Base-by-base conservation (phyloP, 148 eudicot genomes). In the Amaranthus cruentus region DNA sequence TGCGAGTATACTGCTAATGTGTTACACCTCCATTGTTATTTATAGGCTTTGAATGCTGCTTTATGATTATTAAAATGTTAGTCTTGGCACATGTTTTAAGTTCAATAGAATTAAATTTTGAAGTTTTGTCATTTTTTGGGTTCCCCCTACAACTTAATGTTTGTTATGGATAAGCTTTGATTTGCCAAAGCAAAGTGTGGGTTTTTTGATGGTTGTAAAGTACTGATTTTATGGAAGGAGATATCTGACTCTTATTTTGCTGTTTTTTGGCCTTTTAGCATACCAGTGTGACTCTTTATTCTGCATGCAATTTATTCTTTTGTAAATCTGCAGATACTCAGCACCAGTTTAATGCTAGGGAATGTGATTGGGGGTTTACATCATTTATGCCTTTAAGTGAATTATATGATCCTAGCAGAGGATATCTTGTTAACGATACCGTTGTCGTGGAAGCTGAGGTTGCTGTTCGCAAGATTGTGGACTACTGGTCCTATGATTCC, bases 301-400 rank as follows among this genome's bases (percentile, higher is more conserved):
- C 58, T 71, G 47, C 46, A 55, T 57, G 13, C 70, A 50, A 48
- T 69, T 67, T 50, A 47, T 55, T 73, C 38, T 72, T 76, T 11
- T 51, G 46, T 55, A 28, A 77, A 74, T 83, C 64, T 78, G 83
- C 90, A 94, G 98, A 94, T 77, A 89, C 97, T 46, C 97, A 91
- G 38, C 98, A 94, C 81, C 97, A 91, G 86, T 94, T 91, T 63
- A 86, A 88, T 87, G 85, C 88, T 50, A 79, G 97, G 68, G 98
- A 94, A 84, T 91, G 98, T 76, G 98, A 94, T 78, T 91, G 97
- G 98, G 98, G 98, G 15, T 94, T 94, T 84, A 94, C 98, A 28
- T 91, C 98, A 8, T 94, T 94, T 83, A 94, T 94, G 97, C 87
- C 97, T 69, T 90, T 94, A 61, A 73, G 88, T 77, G 97, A 94